Percentiles rank a stretch among this genome's conserved stretches.
phyloP scores from a whole-genome alignment of 345 rosid species.

The Acer yangbiense region DNA sequence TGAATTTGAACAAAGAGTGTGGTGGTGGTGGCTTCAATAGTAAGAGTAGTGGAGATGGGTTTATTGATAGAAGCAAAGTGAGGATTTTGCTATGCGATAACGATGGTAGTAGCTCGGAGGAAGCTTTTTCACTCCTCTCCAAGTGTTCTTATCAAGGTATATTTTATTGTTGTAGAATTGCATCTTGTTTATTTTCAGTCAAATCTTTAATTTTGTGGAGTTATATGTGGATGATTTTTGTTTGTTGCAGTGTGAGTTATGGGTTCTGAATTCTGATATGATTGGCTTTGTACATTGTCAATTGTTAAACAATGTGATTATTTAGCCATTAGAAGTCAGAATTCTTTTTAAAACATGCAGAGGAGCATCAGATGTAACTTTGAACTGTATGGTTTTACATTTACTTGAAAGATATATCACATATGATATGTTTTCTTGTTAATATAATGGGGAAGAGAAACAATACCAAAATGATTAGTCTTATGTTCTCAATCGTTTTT shows the following conservation, averaged over 20 bases:
- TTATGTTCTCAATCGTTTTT: not conserved
- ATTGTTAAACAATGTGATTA: conserved; percentile 1
- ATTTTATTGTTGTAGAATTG: not conserved
- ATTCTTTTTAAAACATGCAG: not conserved
- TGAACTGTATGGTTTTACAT: not conserved
- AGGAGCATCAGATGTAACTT: not conserved
- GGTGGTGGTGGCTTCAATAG: conserved; percentile 25
- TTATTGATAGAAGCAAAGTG: conserved; percentile 94
- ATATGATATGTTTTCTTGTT: not conserved
- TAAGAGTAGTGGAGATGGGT: conserved; percentile 73
- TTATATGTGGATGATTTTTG: not conserved
- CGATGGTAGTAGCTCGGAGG: conserved; percentile 70
- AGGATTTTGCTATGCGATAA: conserved; percentile 95
- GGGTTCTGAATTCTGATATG: not conserved
- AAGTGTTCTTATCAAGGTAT: conserved; percentile 96
- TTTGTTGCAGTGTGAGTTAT: not conserved
- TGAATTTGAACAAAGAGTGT: conserved; percentile 62
- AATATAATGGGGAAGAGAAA: not conserved
- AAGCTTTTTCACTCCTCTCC: conserved; percentile 73
- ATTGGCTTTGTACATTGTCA: not conserved
- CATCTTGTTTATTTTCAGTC: not conserved
- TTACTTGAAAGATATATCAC: not conserved
- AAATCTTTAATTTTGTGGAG: not conserved
- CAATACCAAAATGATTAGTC: not conserved
- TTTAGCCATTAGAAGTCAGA: not conserved